Conservation (phyloP, 2,329 filamentous ascomycete genomes). For the Oidium heveae region DNA sequence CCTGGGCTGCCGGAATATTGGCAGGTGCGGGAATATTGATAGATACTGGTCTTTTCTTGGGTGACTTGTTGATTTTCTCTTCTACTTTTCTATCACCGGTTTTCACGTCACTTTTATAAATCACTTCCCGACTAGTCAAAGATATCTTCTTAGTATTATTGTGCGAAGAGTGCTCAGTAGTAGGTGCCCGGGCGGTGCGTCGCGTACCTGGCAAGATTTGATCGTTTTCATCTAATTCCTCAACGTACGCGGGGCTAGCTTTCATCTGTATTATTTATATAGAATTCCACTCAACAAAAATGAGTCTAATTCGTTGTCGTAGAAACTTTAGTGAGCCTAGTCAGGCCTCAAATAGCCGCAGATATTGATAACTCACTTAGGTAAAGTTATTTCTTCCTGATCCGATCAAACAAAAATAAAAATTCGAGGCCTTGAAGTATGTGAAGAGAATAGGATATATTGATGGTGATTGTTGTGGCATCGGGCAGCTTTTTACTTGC, state of each 20-base stretch:
- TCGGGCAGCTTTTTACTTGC: no score
- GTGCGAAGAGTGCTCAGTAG: background rate
- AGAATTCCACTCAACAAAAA: no score
- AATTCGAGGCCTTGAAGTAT: no score
- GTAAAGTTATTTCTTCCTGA: no score
- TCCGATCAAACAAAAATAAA: no score
- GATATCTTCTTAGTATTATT: background rate
- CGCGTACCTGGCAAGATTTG: conserved; percentile 6
- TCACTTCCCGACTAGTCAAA: conserved; percentile 2
- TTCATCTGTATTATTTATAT: no score
- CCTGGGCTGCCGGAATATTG: conserved; percentile 2
- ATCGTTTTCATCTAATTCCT: conserved; percentile 10
- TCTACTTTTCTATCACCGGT: background rate
- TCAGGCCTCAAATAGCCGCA: no score
- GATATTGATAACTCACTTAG: no score
- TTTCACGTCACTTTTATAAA: conserved; percentile 4
- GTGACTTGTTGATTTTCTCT: conserved; percentile 8
- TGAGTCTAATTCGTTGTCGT: no score
- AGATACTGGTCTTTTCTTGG: conserved; percentile 6
- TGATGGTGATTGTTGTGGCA: background rate
- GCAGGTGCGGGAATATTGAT: conserved; percentile 7
- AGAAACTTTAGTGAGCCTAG: no score
- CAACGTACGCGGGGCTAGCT: conserved; percentile 8
- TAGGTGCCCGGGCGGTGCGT: conserved; percentile 4
- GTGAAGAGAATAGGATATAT: conserved; percentile 2